These are phyloP conservation scores for Pseudogymnoascus sp. DNA, from an alignment of 2,329 filamentous ascomycete genomes.

Conservation along the genomic window DNA sequence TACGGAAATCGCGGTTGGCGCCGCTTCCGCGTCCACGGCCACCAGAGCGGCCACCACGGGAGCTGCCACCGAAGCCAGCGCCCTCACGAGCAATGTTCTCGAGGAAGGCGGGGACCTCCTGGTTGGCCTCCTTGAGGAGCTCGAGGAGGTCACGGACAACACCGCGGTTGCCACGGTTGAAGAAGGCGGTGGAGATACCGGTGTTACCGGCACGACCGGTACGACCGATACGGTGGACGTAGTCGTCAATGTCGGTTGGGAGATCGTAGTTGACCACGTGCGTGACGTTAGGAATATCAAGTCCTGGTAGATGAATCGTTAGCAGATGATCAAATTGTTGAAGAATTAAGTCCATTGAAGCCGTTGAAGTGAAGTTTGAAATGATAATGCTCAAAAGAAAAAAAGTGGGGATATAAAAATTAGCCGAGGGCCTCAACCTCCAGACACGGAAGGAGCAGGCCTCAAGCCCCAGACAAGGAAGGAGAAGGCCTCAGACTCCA, in stretches of 20 bases:
- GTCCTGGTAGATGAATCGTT: conserved; percentile 14
- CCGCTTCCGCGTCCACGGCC: conserved; percentile 65
- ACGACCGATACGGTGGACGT: conserved; percentile 99
- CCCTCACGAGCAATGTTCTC: conserved; percentile 97
- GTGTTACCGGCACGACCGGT: conserved; percentile 99
- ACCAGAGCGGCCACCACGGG: conserved; percentile 57
- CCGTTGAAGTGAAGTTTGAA: conserved; percentile 6
- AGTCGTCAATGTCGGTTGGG: conserved; percentile 98
- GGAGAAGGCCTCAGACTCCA: too few species aligned
- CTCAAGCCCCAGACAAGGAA: too few species aligned
- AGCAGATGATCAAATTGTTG: neutral
- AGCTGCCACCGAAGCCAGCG: conserved; percentile 67
- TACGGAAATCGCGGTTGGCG: conserved; percentile 85
- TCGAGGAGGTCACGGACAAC: conserved; percentile 94
- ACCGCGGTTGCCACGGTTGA: conserved; percentile 98
- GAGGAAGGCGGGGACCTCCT: conserved; percentile 88
- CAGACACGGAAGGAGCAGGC: too few species aligned
- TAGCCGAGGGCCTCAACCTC: too few species aligned
- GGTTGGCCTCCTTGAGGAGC: conserved; percentile 97
- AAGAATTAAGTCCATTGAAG: neutral
- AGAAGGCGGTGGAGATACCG: conserved; percentile 96
- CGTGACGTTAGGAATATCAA: conserved; percentile 89
- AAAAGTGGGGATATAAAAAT: neutral
- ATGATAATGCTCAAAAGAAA: neutral
- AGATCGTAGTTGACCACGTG: conserved; percentile 99